phyloP scores from a whole-genome alignment of 2,329 filamentous ascomycete species.

The Apiospora malaysiana region DNA sequence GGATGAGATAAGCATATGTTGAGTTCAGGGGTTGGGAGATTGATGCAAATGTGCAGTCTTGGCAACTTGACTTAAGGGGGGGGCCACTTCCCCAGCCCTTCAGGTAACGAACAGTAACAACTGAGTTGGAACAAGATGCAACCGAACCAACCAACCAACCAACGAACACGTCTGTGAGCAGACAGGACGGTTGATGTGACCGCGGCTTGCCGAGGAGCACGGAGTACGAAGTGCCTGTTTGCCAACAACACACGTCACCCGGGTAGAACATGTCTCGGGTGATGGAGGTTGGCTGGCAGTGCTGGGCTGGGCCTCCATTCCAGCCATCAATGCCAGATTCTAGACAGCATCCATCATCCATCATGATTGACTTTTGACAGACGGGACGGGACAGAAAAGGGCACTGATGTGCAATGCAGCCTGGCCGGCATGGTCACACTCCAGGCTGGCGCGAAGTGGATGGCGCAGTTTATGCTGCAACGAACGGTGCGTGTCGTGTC shows the following conservation, averaged over 20 bases:
- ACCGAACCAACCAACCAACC: not conserved
- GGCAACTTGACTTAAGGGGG: not conserved
- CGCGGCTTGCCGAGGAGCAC: no score
- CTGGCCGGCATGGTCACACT: not conserved
- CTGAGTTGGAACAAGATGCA: not conserved
- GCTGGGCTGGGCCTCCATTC: no score
- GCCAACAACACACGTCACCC: not conserved
- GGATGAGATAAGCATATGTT: constrained; percentile 15
- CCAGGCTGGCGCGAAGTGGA: not conserved
- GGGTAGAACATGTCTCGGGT: constrained; percentile 1
- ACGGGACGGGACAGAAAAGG: not conserved
- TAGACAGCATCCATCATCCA: not conserved
- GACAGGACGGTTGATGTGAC: not conserved
- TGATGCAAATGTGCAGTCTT: not conserved
- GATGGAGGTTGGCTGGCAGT: not conserved
- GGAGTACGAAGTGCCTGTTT: not conserved
- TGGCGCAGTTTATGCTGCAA: not conserved
- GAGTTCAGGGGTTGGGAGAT: not conserved
- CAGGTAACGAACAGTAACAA: not conserved
- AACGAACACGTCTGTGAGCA: not conserved
- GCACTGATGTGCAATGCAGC: not conserved
- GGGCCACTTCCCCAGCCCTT: not conserved
- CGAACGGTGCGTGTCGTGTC: not conserved
- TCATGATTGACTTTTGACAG: not conserved
- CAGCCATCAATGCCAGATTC: not conserved